Evolutionary conservation across 1,284 basidiomycete species (phyloP).

Genomic region (Naganishia liquefaciens): DNA sequence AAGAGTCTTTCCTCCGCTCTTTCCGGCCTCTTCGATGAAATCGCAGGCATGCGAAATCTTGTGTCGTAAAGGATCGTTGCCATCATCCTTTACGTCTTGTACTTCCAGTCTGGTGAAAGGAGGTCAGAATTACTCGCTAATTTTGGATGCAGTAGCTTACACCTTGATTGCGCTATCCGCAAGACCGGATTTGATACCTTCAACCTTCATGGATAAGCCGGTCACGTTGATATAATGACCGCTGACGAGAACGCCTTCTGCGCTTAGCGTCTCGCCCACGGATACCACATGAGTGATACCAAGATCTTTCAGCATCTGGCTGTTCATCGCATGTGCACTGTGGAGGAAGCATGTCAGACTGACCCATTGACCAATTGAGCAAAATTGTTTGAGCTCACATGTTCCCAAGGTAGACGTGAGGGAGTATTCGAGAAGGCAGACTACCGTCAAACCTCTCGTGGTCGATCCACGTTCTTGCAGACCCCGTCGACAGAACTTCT

Average conservation of each 20-base stretch:
- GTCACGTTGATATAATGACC: constrained; percentile 28
- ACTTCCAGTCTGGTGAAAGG: constrained; percentile 45
- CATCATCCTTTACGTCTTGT: constrained; percentile 35
- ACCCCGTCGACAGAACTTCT: not conserved
- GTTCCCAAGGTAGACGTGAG: constrained; percentile 94
- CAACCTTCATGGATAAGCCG: constrained; percentile 9
- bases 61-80: constrained; percentile 56
- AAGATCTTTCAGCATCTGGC: constrained; percentile 91
- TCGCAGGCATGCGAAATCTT: constrained; percentile 83
- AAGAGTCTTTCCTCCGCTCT: constrained; percentile 80
- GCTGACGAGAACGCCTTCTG: constrained; percentile 22
- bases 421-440: constrained; percentile 89
- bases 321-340: constrained; percentile 90
- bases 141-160: constrained; percentile 4
- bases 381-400: constrained; percentile 61
- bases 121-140: not conserved
- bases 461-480: constrained; percentile 70
- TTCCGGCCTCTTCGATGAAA: constrained; percentile 86
- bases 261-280: constrained; percentile 69
- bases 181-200: constrained; percentile 1
- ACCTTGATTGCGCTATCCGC: constrained; percentile 16
- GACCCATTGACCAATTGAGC: constrained; percentile 22
- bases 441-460: constrained; percentile 90
- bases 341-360: constrained; percentile 28
- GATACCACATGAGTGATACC: constrained; percentile 97